Evolutionary conservation across 2,329 filamentous ascomycete species (phyloP).

Genomic region (Rhexocercosporidium sp.): DNA sequence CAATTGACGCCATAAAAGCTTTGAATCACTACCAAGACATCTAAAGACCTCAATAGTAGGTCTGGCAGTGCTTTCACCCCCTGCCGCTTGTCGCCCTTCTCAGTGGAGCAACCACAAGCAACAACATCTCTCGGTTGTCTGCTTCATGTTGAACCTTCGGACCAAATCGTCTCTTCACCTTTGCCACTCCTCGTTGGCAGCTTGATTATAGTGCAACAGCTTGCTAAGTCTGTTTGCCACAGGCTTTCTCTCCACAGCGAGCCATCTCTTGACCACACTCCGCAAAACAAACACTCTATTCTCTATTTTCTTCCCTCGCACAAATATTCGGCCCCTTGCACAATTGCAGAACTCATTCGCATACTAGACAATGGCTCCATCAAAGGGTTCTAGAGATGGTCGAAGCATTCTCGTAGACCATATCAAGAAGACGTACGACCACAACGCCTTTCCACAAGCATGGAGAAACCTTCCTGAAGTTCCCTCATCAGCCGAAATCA

Average conservation of each 20-base stretch:
- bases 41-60: too few species aligned
- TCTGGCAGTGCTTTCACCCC: too few species aligned
- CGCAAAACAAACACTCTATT: not conserved
- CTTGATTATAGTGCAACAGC: not conserved
- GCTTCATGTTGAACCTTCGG: not conserved
- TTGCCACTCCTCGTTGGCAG: not conserved
- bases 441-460: slow-evolving; percentile 16
- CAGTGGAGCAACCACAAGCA: not conserved
- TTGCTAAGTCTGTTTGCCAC: not conserved
- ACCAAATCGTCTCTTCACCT: not conserved
- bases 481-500: slow-evolving; percentile 58
- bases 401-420: slow-evolving; percentile 17
- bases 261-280: not conserved
- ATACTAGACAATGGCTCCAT: not conserved
- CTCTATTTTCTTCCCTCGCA: not conserved
- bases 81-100: not conserved
- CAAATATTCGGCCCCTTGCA: not conserved
- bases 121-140: not conserved
- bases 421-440: slow-evolving; percentile 16
- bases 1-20: too few species aligned
- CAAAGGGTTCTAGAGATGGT: not conserved
- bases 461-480: slow-evolving; percentile 57
- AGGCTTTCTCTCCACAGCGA: not conserved
- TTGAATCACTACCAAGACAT: too few species aligned
- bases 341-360: not conserved